Base-by-base conservation (phyloP, 305 asterid genomes). In the Rubia balearica region DNA sequence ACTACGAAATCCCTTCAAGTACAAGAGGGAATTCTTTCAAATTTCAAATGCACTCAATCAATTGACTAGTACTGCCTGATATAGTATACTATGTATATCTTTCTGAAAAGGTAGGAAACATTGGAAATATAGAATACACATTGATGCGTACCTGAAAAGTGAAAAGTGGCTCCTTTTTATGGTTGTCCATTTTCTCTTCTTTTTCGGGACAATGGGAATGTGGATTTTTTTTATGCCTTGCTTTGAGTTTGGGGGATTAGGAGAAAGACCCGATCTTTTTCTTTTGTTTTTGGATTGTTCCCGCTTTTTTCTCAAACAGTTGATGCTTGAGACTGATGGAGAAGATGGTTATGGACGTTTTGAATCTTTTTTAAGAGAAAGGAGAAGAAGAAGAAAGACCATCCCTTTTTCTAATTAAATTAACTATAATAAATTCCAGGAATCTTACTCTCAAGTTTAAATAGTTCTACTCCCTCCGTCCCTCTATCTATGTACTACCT, bases 101-200 rank as follows among this genome's bases (percentile, higher is more conserved):
- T n/a, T 7, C n/a, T 12, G 30, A 77, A 63, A 68, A 40, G 57
- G 42, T 53, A 46, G 55, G 40, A 70, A 75, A 78, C 74, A 84
- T 76, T 78, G 80, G 82, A 60, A 84, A 76, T 78, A 80, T 84
- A 64, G 73, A 61, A 67, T 81, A 53, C 61, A 42, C 24, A 60
- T 30, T 71, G 76, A 74, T 53, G 71, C 38, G 33, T 78, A 85
- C 94, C 80, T 79, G 86, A 61, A 77, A 75, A 72, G 82, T 67
- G 80, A 67, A 82, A 67, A 81, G 36, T 61, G 80, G 77, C 71
- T 78, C 79, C 59, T 71, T 82, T 70, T 73, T 42, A 68, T 79
- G 74, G 76, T 60, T 84, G 84, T 81, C 75, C 91, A 87, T 89
- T 56, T n/a, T 61, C 70, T 49, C 69, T 65, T 42, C 42, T 46